A percentile compares a stretch with the other conserved stretches of the same genome.
Conservation (phyloP, 768 basidiomycete species). For the Termitomyces sp. region DNA sequence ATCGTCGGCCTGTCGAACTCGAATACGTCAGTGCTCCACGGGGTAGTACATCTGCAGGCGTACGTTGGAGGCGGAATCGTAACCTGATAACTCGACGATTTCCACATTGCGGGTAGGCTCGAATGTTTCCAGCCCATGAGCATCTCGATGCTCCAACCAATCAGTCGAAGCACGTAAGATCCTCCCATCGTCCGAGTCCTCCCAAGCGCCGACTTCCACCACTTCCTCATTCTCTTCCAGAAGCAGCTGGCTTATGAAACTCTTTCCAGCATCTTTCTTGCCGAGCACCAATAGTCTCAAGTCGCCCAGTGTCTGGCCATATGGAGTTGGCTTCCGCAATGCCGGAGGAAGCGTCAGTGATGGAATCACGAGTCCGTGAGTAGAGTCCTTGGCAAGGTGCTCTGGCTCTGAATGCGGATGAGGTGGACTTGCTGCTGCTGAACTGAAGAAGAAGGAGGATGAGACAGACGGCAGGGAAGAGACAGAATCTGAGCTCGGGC, state of each 20-base stretch:
- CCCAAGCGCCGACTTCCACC: conserved; percentile 58
- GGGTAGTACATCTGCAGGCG: conserved; percentile 1
- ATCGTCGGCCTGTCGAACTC: conserved; percentile 25
- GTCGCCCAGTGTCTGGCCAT: conserved; percentile 64
- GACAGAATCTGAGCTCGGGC: conserved; percentile 54
- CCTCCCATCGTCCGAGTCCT: conserved; percentile 37
- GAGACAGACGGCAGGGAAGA: conserved; percentile 47
- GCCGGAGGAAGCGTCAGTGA: conserved; percentile 60
- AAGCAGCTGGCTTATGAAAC: conserved; percentile 42
- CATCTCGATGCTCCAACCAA: conserved; percentile 65
- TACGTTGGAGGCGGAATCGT: conserved; percentile 41
- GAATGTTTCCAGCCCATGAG: conserved; percentile 59
- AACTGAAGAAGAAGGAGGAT: conserved; percentile 63
- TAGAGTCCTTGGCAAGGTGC: conserved; percentile 27
- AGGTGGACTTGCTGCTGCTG: conserved; percentile 62
- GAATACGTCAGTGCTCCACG: conserved; percentile 6
- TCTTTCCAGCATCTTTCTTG: conserved; percentile 36
- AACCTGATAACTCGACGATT: conserved; percentile 45
- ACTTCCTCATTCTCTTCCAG: conserved; percentile 65
- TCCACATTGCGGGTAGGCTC: conserved; percentile 65
- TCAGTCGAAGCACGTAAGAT: conserved; percentile 60
- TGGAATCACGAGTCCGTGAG: conserved; percentile 63
- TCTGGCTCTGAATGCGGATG: conserved; percentile 41
- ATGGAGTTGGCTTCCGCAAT: conserved; percentile 58
- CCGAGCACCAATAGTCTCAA: conserved; percentile 53